phyloP scores from a whole-genome alignment of 352 stramenopile species.

The Blastocystis sp. region DNA sequence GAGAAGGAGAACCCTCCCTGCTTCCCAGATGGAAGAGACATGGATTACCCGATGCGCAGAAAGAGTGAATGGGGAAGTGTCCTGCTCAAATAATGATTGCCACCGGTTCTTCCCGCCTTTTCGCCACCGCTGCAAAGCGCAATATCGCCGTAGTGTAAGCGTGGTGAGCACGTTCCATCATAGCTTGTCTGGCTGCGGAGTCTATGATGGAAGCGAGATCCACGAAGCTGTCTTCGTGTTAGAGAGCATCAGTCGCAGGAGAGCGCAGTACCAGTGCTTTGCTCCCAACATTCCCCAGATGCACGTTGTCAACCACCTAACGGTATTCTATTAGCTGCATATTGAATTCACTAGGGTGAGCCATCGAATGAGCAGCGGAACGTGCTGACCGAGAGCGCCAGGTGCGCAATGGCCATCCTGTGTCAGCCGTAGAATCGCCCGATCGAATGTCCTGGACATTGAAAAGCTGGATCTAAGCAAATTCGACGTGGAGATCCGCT shows the following conservation, averaged over 20 bases:
- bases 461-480: constrained; percentile 70
- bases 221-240: constrained; percentile 72
- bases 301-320: constrained; percentile 74
- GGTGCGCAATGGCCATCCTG: not conserved
- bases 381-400: constrained; percentile 72
- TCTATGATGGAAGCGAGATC: constrained; percentile 74
- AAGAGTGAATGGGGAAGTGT: not conserved
- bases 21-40: not conserved
- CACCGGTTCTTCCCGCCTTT: constrained; percentile 4
- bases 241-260: constrained; percentile 71
- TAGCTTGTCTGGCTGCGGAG: constrained; percentile 72
- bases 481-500: constrained; percentile 57
- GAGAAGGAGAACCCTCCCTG: constrained; percentile 38
- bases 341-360: constrained; percentile 69
- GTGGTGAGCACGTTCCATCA: not conserved
- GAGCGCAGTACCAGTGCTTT: constrained; percentile 71
- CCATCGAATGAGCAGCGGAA: constrained; percentile 71
- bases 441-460: constrained; percentile 71
- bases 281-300: constrained; percentile 73
- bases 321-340: not conserved
- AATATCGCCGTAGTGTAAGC: constrained; percentile 40
- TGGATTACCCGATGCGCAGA: not conserved
- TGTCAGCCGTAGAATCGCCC: constrained; percentile 69
- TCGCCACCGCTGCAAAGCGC: constrained; percentile 1
- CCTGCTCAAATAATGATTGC: not conserved